Percentiles rank a stretch among this genome's conserved stretches.
These are phyloP conservation scores for Aspergillus homomorphus DNA, from an alignment of 495 filamentous ascomycete species.

Conservation along the genomic window DNA sequence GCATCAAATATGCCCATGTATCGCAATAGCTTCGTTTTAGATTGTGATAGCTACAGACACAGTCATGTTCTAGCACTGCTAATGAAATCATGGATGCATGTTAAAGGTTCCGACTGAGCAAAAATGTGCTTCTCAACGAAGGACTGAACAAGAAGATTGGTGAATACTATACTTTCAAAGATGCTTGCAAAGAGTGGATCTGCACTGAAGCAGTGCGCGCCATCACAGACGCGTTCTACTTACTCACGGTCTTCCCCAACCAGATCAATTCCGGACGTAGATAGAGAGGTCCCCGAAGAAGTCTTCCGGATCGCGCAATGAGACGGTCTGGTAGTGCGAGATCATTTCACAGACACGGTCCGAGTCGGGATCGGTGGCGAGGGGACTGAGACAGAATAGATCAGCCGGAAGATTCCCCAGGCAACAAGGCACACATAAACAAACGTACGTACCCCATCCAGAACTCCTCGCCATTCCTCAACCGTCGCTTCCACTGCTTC, in stretches of 20 bases:
- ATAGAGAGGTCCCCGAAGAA: slow-evolving; percentile 26
- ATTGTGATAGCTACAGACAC: too few relatives aligned
- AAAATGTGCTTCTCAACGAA: too few relatives aligned
- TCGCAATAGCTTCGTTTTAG: too few relatives aligned
- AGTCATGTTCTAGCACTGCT: too few relatives aligned
- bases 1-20: too few relatives aligned
- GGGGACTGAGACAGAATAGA: slow-evolving; percentile 7
- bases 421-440: not conserved
- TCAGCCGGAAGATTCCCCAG: slow-evolving; percentile 4
- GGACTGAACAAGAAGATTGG: too few relatives aligned
- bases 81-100: too few relatives aligned
- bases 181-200: too few relatives aligned
- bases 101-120: too few relatives aligned
- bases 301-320: slow-evolving; percentile 19
- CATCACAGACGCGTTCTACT: not conserved
- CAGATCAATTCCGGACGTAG: slow-evolving; percentile 17
- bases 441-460: slow-evolving; percentile 24
- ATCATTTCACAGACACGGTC: slow-evolving; percentile 20
- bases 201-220: not conserved
- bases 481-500: slow-evolving; percentile 14
- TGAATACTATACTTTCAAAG: too few relatives aligned
- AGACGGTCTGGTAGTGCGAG: slow-evolving; percentile 17
- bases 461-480: slow-evolving; percentile 16
- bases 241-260: not conserved
- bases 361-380: slow-evolving; percentile 28